A percentile compares a stretch with the other conserved stretches of the same genome.
Conservation (phyloP, 176 grass and related monocot genomes). For the Aegilops bicornis region DNA sequence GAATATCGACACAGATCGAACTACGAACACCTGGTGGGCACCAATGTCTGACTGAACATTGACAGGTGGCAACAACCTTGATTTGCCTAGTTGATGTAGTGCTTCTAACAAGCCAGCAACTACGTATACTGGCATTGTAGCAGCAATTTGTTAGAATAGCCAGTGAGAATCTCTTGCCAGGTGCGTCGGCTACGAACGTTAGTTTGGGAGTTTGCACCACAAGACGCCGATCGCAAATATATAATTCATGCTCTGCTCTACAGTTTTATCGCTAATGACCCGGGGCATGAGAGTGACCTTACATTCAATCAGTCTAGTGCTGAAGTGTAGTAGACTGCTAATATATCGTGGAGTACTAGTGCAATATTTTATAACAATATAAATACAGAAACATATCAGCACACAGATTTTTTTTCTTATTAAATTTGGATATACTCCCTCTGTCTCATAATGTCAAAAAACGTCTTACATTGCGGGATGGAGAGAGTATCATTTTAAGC, state of each 20-base stretch:
- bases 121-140: too few species aligned
- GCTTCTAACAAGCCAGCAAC: too few species aligned
- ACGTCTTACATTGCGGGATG: too few species aligned
- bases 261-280: too few species aligned
- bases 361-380: neutral
- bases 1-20: neutral
- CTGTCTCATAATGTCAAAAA: too few species aligned
- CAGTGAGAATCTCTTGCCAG: neutral
- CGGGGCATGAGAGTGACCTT: too few species aligned
- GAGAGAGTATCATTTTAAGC: neutral
- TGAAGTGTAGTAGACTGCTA: too few species aligned
- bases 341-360: neutral
- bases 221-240: neutral
- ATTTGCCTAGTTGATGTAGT: neutral
- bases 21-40: too few species aligned
- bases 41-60: neutral
- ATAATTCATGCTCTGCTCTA: neutral
- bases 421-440: neutral
- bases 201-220: neutral
- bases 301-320: too few species aligned
- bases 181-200: neutral
- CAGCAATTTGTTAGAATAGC: too few species aligned
- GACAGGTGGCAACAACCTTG: slow-evolving; percentile 1
- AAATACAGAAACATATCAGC: neutral
- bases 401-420: neutral